Evolutionary conservation across 306 rosid genomes (phyloP), one percentile per base, ranked within the genome.

Genomic region (Argentina anserina): DNA sequence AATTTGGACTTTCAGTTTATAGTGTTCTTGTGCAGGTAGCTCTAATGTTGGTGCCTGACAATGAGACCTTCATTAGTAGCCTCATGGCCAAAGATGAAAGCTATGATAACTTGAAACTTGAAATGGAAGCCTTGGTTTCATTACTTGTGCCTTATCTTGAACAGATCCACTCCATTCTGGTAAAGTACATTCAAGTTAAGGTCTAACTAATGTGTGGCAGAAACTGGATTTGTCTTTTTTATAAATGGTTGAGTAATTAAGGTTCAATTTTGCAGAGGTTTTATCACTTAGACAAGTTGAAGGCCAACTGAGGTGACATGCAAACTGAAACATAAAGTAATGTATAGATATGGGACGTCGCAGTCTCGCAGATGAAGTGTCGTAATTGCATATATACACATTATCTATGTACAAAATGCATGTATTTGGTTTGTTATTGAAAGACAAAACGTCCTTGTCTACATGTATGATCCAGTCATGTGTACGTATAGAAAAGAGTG

Each of bases 1-100:
- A 45, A 11, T 49, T 39, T 65, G 56, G 65, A 75, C 67, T 78
- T 67, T 82, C 75, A 73, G 36, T 43, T 37, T 17, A 61, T 42
- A 11, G 33, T 25, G 7, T 58, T 58, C 17, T 5, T 79, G 80
- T 79, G 80, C 89, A 94, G 99, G 90, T 94, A 53, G 96, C 91
- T 70, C 78, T 91, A 69, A 87, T 86, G 64, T 83, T 91, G 6
- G 89, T 94, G 31, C 99, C 99, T 12, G 91, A 91, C 68, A 77
- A 59, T 21, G 75, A 85, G 81, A 79, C 80, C 58, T 89, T 94
- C 71, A 79, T 80, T 37, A 61, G 84, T 69, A 83, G 86, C 46
- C 92, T 94, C 50, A 84, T 76, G 84, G 83, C 63, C 46, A 86
- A 88, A 76, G 90, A 88, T 14, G 88, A 87, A 84, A 76, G 45